Conservation (phyloP, 2,329 filamentous ascomycete genomes). For the Harringtonia aguacate region DNA sequence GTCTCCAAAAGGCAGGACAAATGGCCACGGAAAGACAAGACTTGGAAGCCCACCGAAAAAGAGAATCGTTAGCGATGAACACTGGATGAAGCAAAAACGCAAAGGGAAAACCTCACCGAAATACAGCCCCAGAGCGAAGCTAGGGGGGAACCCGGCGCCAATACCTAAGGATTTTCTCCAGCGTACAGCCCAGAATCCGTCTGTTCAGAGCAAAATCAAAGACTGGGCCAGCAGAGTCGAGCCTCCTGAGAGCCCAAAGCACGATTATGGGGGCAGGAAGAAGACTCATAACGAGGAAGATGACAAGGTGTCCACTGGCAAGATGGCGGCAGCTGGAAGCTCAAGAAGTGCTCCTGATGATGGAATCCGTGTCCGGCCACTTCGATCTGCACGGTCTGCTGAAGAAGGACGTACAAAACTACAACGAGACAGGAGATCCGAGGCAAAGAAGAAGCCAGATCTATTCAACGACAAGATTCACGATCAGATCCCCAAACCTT, state of each 20-base stretch:
- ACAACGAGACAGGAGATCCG: background rate
- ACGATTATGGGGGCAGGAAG: background rate
- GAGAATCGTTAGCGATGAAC: constrained; percentile 83
- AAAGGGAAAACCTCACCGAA: constrained; percentile 34
- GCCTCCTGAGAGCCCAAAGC: constrained; percentile 27
- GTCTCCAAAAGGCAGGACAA: constrained; percentile 12
- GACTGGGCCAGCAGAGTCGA: constrained; percentile 51
- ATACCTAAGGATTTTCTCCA: constrained; percentile 50
- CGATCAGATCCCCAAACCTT: background rate
- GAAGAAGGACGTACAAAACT: background rate
- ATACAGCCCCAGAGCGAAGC: constrained; percentile 17
- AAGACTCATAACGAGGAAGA: constrained; percentile 10
- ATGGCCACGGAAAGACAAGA: constrained; percentile 23
- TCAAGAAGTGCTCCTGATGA: constrained; percentile 15
- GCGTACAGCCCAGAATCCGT: constrained; percentile 40
- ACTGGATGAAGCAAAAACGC: constrained; percentile 60
- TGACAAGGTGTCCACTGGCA: constrained; percentile 9
- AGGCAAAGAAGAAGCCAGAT: too few species aligned
- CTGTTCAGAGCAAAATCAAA: constrained; percentile 47
- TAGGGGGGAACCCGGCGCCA: constrained; percentile 21
- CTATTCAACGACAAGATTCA: background rate
- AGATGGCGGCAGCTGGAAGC: constrained; percentile 3
- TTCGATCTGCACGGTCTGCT: background rate
- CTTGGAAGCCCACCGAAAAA: constrained; percentile 65
- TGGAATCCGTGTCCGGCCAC: too few species aligned